These are phyloP conservation scores for Dactylellina sp. DNA, from an alignment of 2,329 filamentous ascomycete species.

Conservation along the genomic window DNA sequence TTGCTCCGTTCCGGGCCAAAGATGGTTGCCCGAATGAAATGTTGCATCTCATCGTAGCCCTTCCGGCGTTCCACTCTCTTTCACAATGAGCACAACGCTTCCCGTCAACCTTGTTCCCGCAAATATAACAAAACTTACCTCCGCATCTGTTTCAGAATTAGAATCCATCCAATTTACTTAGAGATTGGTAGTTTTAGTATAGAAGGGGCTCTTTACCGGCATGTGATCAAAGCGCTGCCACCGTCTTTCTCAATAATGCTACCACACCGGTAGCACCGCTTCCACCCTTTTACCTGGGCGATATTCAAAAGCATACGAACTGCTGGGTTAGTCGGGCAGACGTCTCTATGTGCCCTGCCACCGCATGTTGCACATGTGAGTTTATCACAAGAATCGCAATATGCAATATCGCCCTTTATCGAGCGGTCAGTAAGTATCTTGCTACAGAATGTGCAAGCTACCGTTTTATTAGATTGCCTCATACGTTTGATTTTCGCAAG, in stretches of 20 bases:
- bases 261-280: constrained; percentile 22
- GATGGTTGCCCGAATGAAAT: neutral
- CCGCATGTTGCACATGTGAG: constrained; percentile 35
- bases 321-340: constrained; percentile 29
- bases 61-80: neutral
- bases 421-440: constrained; percentile 8
- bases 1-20: neutral
- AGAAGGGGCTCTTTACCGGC: no score
- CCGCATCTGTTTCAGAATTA: neutral
- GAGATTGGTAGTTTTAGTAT: no score
- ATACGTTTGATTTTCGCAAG: constrained; percentile 6
- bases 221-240: neutral
- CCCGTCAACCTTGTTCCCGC: neutral
- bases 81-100: neutral
- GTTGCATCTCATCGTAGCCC: neutral
- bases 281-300: constrained; percentile 32
- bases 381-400: constrained; percentile 22
- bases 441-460: constrained; percentile 24
- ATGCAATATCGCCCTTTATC: constrained; percentile 28
- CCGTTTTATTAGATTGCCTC: constrained; percentile 5
- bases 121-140: neutral
- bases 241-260: neutral
- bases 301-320: neutral
- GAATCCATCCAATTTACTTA: no score
- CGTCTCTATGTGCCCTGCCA: constrained; percentile 26